Evolutionary conservation across 352 stramenopile species (phyloP).

Genomic region (Globisporangium radiosum): DNA sequence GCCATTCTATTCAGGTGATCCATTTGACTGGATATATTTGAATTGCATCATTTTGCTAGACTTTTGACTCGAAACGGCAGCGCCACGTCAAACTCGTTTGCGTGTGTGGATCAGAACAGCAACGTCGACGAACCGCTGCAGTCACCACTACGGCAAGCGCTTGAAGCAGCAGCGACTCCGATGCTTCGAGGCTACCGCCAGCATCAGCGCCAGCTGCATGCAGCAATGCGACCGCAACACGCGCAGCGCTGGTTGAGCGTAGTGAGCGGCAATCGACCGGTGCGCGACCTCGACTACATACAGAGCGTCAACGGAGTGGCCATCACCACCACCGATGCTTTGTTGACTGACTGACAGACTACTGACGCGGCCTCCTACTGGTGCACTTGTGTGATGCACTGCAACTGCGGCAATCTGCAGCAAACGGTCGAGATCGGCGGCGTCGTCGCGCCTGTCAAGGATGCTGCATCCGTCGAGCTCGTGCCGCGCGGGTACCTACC

Average conservation of each 20-base stretch:
- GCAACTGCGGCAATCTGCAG: not conserved
- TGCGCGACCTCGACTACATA: not conserved
- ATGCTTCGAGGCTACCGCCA: not conserved
- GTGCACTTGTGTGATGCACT: not conserved
- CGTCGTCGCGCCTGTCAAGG: constrained; percentile 35
- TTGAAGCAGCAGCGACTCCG: not conserved
- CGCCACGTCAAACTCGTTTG: no score
- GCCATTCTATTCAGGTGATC: not conserved
- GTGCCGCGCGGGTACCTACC: constrained; percentile 58
- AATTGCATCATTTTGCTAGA: no score
- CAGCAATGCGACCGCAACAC: constrained; percentile 1
- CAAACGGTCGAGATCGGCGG: constrained; percentile 53
- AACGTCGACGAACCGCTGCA: not conserved
- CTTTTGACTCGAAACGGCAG: no score
- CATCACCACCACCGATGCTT: not conserved
- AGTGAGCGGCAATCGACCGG: not conserved
- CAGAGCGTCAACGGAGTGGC: no score
- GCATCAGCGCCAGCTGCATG: not conserved
- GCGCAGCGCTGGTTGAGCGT: not conserved
- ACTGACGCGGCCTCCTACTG: not conserved
- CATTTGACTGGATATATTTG: not conserved
- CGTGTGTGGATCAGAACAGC: not conserved
- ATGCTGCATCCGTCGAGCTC: constrained; percentile 24
- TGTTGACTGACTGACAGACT: not conserved
- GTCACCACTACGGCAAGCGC: not conserved